These are phyloP conservation scores for Brassica cretica DNA, from an alignment of 345 rosid species.

Conservation along the genomic window DNA sequence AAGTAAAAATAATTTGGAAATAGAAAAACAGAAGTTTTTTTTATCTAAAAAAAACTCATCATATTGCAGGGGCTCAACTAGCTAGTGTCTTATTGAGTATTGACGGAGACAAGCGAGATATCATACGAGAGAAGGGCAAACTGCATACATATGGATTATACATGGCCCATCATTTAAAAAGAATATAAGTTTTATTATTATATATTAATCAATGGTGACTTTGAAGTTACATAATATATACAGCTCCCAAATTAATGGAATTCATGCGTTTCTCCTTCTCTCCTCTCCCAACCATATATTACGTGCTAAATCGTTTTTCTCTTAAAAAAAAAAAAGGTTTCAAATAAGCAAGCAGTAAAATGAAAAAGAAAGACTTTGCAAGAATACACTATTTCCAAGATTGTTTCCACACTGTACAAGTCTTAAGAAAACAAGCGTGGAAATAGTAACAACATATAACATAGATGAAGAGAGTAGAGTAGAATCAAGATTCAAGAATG, in stretches of 20 bases:
- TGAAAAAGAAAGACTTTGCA: background rate
- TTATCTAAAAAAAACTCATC: no score
- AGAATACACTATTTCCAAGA: no score
- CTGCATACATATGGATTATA: background rate
- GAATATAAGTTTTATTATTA: background rate
- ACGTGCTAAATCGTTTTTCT: background rate
- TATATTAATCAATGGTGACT: background rate
- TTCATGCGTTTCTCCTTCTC: constrained; percentile 34
- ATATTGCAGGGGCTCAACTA: no score
- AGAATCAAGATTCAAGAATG: constrained; percentile 7
- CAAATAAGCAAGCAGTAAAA: background rate
- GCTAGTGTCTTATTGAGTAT: background rate
- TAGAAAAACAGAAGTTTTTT: no score
- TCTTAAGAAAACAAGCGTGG: constrained; percentile 34
- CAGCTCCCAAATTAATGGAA: constrained; percentile 36
- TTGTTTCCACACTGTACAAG: background rate
- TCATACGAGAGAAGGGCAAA: constrained; percentile 6
- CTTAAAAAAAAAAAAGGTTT: background rate
- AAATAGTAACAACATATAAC: constrained; percentile 26
- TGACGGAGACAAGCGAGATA: background rate
- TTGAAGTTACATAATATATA: constrained; percentile 17
- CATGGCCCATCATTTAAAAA: background rate
- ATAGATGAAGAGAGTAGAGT: background rate
- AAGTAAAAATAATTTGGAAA: no score
- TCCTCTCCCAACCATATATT: constrained; percentile 30